Evolutionary conservation across 2,329 filamentous ascomycete genomes (phyloP).

Genomic region (Pseudogymnoascus sp.): DNA sequence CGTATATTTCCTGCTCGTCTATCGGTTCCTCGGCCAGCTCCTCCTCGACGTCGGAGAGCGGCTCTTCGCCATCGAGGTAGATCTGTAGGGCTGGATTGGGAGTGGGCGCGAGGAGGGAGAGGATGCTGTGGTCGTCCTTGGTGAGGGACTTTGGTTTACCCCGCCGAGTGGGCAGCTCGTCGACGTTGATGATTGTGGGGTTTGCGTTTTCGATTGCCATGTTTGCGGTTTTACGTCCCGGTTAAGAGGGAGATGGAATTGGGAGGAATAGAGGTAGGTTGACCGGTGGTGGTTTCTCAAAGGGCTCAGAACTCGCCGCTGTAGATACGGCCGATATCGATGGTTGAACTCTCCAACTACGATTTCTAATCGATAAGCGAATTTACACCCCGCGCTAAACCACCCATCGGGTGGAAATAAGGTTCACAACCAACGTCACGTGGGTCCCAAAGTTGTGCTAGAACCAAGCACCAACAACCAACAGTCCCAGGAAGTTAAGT

Average conservation of each 20-base stretch:
- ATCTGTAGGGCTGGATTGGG: conserved; percentile 16
- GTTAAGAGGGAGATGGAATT: background rate
- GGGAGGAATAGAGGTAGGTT: background rate
- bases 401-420: background rate
- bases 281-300: background rate
- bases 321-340: background rate
- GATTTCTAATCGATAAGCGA: conserved; percentile 4
- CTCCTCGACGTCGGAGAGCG: conserved; percentile 38
- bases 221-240: background rate
- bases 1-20: conserved; percentile 95
- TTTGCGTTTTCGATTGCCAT: conserved; percentile 64
- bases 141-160: conserved; percentile 41
- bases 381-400: background rate
- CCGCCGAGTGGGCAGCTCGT: conserved; percentile 76
- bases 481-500: background rate
- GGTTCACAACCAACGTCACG: background rate
- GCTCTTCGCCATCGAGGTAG: conserved; percentile 22
- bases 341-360: background rate
- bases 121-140: conserved; percentile 22
- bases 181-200: conserved; percentile 80
- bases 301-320: background rate
- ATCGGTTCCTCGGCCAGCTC: conserved; percentile 69
- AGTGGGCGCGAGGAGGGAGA: conserved; percentile 20
- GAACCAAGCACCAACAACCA: background rate
- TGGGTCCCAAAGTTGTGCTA: background rate